Evolutionary conservation across 2,329 filamentous ascomycete genomes (phyloP).

Genomic region (Fusarium beomiforme): DNA sequence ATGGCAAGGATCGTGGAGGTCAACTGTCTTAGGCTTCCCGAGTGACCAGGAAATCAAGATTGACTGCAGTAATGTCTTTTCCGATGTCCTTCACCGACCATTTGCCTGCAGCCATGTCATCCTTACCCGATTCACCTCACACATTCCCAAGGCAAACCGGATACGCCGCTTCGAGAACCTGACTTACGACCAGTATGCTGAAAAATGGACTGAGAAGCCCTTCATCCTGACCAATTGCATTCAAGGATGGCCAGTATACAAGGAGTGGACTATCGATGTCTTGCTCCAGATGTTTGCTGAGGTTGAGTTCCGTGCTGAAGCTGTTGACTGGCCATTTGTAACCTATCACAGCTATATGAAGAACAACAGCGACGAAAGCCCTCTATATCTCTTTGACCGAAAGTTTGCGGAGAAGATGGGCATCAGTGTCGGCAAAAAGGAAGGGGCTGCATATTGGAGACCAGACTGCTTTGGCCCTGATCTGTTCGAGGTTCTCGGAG

Average conservation of each 20-base stretch:
- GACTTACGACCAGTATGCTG: conserved; percentile 76
- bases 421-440: conserved; percentile 67
- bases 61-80: conserved; percentile 83
- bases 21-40: conserved; percentile 74
- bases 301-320: conserved; percentile 85
- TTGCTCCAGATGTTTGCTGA: conserved; percentile 72
- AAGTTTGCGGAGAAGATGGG: conserved; percentile 88
- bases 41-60: conserved; percentile 63
- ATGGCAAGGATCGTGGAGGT: conserved; percentile 88
- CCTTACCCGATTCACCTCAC: conserved; percentile 71
- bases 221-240: conserved; percentile 89
- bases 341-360: conserved; percentile 86
- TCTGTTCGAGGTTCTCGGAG: conserved; percentile 80
- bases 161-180: conserved; percentile 78
- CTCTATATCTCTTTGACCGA: conserved; percentile 91
- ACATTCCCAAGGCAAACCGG: conserved; percentile 78
- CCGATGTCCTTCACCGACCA: conserved; percentile 88
- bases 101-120: conserved; percentile 87
- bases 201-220: conserved; percentile 79
- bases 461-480: conserved; percentile 89
- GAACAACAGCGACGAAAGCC: conserved; percentile 83
- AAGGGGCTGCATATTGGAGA: conserved; percentile 74
- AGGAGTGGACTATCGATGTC: conserved; percentile 76
- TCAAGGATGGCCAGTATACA: conserved; percentile 81
- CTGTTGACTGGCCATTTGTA: conserved; percentile 89